A percentile compares a stretch with the other conserved stretches of the same genome.
These are phyloP conservation scores for Phialocephala sp. DNA, from an alignment of 2,329 filamentous ascomycete genomes.

Conservation along the genomic window DNA sequence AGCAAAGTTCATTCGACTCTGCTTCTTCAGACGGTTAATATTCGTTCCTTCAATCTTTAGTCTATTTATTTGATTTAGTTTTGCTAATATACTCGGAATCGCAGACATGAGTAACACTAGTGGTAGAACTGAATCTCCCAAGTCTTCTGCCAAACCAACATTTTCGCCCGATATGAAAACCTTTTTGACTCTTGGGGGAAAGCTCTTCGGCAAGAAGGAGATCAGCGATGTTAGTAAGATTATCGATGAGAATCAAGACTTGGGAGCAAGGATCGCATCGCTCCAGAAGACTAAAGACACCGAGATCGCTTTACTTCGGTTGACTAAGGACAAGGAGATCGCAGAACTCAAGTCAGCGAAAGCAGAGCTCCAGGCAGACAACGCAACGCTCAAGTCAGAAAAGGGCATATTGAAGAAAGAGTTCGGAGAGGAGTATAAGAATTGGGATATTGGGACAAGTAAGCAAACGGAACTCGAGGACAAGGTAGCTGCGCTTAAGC, in stretches of 20 bases:
- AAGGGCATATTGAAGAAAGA: not conserved
- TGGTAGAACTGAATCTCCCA: not conserved
- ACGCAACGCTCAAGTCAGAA: not conserved
- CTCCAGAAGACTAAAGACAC: not conserved
- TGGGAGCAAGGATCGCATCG: not conserved
- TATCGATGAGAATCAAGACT: not conserved
- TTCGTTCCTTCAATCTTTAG: not conserved
- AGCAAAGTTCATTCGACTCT: not conserved
- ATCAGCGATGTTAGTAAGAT: not conserved
- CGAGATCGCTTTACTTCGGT: not conserved
- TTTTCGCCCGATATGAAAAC: not conserved
- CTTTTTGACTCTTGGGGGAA: not conserved
- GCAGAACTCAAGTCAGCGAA: not conserved
- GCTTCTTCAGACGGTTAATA: not conserved
- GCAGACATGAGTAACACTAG: not conserved
- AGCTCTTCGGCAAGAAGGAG: not conserved
- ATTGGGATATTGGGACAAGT: not conserved
- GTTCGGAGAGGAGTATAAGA: not conserved
- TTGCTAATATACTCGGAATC: not conserved
- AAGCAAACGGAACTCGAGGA: not conserved
- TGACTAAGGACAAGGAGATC: not conserved
- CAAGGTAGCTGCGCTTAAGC: not conserved
- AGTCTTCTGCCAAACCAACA: not conserved
- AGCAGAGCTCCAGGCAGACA: not conserved
- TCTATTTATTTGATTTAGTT: not conserved